Conservation (phyloP, 768 basidiomycete genomes). For the Calocera cornea region DNA sequence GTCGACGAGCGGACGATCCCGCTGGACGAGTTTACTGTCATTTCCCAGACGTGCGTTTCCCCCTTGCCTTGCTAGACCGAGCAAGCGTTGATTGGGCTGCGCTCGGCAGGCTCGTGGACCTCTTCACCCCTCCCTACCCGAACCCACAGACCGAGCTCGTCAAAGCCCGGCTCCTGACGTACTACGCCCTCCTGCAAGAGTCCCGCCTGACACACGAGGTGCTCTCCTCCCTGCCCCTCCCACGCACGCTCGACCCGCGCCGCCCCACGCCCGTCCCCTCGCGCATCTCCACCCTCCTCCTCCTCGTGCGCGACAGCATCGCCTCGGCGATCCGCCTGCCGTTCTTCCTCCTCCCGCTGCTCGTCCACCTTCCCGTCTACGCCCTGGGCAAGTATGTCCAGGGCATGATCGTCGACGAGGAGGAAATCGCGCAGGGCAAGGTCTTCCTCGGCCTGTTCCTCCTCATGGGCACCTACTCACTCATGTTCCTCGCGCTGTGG, state of each 20-base stretch:
- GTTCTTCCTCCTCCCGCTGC: conserved; percentile 75
- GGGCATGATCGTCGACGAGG: conserved; percentile 62
- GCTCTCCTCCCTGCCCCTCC: conserved; percentile 71
- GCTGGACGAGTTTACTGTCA: conserved; percentile 64
- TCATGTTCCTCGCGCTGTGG: conserved; percentile 79
- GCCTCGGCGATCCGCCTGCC: conserved; percentile 60
- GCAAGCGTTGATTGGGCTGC: no score
- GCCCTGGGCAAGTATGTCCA: conserved; percentile 65
- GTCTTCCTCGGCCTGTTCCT: conserved; percentile 63
- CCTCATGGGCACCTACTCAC: conserved; percentile 63
- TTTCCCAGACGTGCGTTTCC: conserved; percentile 85
- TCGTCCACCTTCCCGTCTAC: conserved; percentile 47
- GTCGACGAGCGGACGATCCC: conserved; percentile 61
- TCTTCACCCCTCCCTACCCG: conserved; percentile 59
- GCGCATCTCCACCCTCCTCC: conserved; percentile 62
- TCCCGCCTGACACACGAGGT: conserved; percentile 75
- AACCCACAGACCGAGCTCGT: conserved; percentile 46
- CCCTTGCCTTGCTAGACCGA: no score
- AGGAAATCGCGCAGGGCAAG: conserved; percentile 97
- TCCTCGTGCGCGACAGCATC: conserved; percentile 68
- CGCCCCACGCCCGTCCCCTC: conserved; percentile 63
- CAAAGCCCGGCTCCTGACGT: conserved; percentile 62
- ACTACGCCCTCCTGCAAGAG: conserved; percentile 73
- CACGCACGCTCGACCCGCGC: conserved; percentile 68
- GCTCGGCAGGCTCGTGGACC: conserved; percentile 79